A percentile compares a stretch with the other conserved stretches of the same genome.
These are phyloP conservation scores for Ensete glaucum DNA, from an alignment of 176 grass and related monocot species.

Conservation along the genomic window DNA sequence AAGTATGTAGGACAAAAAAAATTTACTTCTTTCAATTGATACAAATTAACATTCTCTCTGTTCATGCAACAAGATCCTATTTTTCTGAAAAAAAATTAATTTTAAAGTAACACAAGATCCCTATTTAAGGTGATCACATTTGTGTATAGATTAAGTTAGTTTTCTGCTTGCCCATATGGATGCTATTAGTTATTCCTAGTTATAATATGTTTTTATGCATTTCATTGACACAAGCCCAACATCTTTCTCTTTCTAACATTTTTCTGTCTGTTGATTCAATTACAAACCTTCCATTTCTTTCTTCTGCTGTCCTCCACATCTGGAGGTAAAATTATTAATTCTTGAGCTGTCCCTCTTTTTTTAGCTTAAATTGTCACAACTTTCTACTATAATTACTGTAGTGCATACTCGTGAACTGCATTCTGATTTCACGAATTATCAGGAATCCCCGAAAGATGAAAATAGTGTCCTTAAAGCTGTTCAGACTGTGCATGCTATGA, in stretches of 20 bases:
- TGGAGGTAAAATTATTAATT: background rate
- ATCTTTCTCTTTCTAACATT: background rate
- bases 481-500: slow-evolving; percentile 78
- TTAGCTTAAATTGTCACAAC: too few species aligned
- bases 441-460: slow-evolving; percentile 79
- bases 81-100: too few species aligned
- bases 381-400: too few species aligned
- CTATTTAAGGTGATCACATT: too few species aligned
- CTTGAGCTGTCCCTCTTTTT: background rate
- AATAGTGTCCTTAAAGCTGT: slow-evolving; percentile 62
- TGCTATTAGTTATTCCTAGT: background rate
- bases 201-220: background rate
- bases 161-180: too few species aligned
- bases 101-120: too few species aligned
- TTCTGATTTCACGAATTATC: slow-evolving; percentile 9
- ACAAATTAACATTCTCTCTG: too few species aligned
- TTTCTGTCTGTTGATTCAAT: background rate
- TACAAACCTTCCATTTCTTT: background rate
- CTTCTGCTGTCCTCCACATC: background rate
- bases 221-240: background rate
- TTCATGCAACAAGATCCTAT: too few species aligned
- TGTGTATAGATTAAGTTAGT: too few species aligned
- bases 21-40: too few species aligned
- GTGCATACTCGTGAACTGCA: background rate
- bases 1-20: too few species aligned